Base-by-base conservation (phyloP, 345 rosid species). In the Cardamine resedifolia region DNA sequence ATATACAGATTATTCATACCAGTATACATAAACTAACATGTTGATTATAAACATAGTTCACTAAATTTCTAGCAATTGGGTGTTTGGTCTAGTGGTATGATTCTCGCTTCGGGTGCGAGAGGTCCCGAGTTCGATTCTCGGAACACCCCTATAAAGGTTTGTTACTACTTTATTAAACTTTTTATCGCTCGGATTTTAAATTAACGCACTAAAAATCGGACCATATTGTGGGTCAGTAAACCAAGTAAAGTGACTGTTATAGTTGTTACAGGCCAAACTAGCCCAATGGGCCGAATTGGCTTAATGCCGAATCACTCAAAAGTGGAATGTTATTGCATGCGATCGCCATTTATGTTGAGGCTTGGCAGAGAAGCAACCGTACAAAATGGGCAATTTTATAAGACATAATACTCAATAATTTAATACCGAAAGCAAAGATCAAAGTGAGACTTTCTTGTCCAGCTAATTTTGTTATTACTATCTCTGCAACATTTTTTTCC, bases 21-120 rank as follows among this genome's bases (percentile, higher is more conserved):
- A 7, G n/a, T 3, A 10, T 10, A 57, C 8, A 39, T 2, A 60
- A 43, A 41, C 2, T 1, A 15, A 5, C 1, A 4, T 8, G 3
- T 28, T 1, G 1, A 23, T 9, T 55, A 70, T 58, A 47, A 5
- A 10, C 0, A 0, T 2, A 0, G 0, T 23, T 10, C 11, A 33
- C 1, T 2, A 0, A 1, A 33, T 0, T 10, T 10, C 0, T 0
- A 3, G 0, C 43, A 50, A 27, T 16, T 9, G 91, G 86, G 86
- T 85, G 88, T 85, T 88, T 92, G 91, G 92, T 89, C 94, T 85
- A 85, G 96, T 87, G 92, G 91, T 85, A 88, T 90, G 95, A 88
- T 88, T 92, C 92, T 88, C 87, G 88, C 96, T 88, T 90, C 91
- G 88, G 95, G 90, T 88, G 91, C 93, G 86, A 87, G 91, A 85